phyloP scores from a whole-genome alignment of 164 flowering plant genomes.

The Piper longum region DNA sequence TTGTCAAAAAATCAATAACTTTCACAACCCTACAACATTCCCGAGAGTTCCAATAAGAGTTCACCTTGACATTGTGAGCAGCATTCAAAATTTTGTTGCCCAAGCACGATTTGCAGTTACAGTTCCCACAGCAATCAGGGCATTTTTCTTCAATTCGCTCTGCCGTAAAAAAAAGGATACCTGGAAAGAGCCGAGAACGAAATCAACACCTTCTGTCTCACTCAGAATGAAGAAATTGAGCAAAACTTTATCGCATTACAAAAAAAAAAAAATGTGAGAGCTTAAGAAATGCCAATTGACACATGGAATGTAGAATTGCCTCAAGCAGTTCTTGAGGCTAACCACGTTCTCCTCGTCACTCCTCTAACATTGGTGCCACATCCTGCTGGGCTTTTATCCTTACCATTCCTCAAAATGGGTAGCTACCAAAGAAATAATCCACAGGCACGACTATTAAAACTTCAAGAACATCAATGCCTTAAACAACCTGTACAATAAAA shows the following conservation, averaged over 20 bases:
- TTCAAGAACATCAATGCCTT: too few species aligned
- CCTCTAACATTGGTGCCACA: conserved; percentile 66
- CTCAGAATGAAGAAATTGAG: too few species aligned
- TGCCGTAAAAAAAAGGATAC: not conserved
- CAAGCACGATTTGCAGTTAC: conserved; percentile 13
- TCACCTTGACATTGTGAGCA: not conserved
- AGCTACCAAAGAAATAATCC: too few species aligned
- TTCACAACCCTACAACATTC: not conserved
- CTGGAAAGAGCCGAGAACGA: conserved; percentile 2
- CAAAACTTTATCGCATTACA: too few species aligned
- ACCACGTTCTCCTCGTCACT: conserved; percentile 43
- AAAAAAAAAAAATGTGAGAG: too few species aligned
- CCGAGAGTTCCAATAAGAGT: not conserved
- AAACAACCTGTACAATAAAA: too few species aligned
- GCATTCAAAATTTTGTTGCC: conserved; percentile 6
- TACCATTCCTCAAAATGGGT: not conserved
- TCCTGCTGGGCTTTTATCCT: conserved; percentile 5
- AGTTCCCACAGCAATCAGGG: conserved; percentile 9
- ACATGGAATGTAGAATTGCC: conserved; percentile 7
- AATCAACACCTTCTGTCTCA: too few species aligned
- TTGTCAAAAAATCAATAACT: not conserved
- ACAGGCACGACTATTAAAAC: too few species aligned
- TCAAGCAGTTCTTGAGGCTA: conserved; percentile 24
- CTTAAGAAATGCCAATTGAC: not conserved
- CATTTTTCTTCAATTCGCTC: conserved; percentile 2